phyloP scores from a whole-genome alignment of 805 yeast species.

The Wickerhamiella kurtzmanii region DNA sequence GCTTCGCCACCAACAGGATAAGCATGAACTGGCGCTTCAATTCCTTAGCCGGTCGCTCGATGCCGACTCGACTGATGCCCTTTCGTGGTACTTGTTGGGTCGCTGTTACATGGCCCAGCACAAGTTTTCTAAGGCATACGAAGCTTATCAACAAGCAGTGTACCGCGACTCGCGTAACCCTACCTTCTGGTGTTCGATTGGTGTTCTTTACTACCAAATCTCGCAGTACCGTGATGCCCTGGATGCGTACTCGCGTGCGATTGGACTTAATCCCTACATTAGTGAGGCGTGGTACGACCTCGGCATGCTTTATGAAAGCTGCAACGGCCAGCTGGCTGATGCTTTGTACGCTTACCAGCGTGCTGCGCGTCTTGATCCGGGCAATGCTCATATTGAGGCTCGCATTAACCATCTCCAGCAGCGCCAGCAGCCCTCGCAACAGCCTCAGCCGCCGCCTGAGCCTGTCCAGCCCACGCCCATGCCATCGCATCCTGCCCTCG shows the following conservation, averaged over 20 bases:
- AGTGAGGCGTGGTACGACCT: constrained; percentile 98
- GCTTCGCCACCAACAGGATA: constrained; percentile 62
- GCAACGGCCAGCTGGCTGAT: constrained; percentile 88
- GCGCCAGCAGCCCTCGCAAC: constrained; percentile 9
- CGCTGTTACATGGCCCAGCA: constrained; percentile 93
- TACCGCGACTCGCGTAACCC: constrained; percentile 94
- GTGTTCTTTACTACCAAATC: constrained; percentile 91
- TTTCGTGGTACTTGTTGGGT: constrained; percentile 94
- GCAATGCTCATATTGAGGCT: constrained; percentile 85
- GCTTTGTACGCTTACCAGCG: constrained; percentile 95
- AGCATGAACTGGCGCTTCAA: constrained; percentile 67
- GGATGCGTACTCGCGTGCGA: constrained; percentile 95
- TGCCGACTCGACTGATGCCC: constrained; percentile 82
- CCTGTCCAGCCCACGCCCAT: constrained; percentile 8
- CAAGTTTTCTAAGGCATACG: constrained; percentile 92
- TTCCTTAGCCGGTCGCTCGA: constrained; percentile 79
- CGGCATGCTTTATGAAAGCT: constrained; percentile 92
- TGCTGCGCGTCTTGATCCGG: constrained; percentile 91
- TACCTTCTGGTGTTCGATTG: constrained; percentile 93
- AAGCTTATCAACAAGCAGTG: constrained; percentile 97
- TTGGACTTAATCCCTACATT: constrained; percentile 86
- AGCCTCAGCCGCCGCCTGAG: constrained; percentile 7
- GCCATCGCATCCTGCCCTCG: neutral
- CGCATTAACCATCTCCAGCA: constrained; percentile 71
- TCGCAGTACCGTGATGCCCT: constrained; percentile 92